Conservation (phyloP, 2,329 filamentous ascomycete genomes). For the Colletotrichum sp. region DNA sequence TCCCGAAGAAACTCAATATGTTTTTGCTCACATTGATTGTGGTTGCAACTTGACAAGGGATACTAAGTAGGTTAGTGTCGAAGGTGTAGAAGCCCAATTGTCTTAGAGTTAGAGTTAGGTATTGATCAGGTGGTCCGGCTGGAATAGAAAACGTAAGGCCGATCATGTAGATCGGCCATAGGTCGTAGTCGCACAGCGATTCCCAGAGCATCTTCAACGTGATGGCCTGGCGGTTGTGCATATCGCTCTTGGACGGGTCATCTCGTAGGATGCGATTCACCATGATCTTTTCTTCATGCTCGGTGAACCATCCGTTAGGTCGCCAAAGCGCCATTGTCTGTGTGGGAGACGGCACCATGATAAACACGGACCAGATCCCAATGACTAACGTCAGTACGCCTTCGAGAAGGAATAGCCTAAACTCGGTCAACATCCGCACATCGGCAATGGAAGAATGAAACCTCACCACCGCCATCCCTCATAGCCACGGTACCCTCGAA, state of each 20-base stretch:
- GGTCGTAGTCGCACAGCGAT: constrained; percentile 54
- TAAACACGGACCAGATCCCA: constrained; percentile 30
- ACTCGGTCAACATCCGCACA: neutral
- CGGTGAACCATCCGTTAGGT: constrained; percentile 59
- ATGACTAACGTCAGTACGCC: constrained; percentile 23
- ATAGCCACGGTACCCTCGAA: constrained; percentile 23
- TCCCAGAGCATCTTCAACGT: constrained; percentile 48
- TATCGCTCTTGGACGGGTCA: constrained; percentile 57
- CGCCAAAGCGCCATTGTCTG: constrained; percentile 49
- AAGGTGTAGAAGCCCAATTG: constrained; percentile 41
- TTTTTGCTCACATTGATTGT: neutral
- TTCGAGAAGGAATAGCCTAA: neutral
- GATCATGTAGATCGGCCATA: constrained; percentile 59
- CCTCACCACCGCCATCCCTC: constrained; percentile 26
- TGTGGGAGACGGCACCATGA: constrained; percentile 31
- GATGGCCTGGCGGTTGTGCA: constrained; percentile 58
- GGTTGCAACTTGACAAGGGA: constrained; percentile 4
- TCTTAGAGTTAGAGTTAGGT: constrained; percentile 25
- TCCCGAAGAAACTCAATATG: neutral
- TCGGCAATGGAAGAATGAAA: neutral
- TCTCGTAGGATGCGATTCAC: constrained; percentile 59
- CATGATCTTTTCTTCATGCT: constrained; percentile 60
- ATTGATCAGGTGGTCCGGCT: constrained; percentile 23
- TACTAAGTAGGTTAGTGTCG: constrained; percentile 44
- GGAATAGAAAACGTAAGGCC: constrained; percentile 44